These are phyloP conservation scores for Pholiota molesta DNA, from an alignment of 768 basidiomycete genomes.

Conservation along the genomic window DNA sequence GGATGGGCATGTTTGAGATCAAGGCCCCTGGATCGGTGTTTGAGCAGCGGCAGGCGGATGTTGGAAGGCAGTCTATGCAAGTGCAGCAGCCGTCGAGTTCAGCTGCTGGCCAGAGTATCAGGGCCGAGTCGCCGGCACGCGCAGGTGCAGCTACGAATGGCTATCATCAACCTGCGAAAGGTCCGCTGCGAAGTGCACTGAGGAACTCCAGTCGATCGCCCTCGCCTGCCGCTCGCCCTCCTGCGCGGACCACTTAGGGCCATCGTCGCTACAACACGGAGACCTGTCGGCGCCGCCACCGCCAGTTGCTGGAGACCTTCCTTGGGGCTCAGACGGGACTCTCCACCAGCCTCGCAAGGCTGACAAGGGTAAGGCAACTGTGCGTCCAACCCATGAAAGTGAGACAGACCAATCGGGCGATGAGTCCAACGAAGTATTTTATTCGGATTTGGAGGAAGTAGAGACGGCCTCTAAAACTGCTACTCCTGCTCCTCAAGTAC, in stretches of 20 bases:
- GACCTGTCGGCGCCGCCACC: slow-evolving; percentile 1
- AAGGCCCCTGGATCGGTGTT: slow-evolving; percentile 42
- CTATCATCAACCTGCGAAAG: slow-evolving; percentile 31
- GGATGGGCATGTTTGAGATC: slow-evolving; percentile 21
- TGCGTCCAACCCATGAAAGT: neutral
- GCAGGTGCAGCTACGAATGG: neutral
- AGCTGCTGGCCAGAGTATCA: neutral
- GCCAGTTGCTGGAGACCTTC: slow-evolving; percentile 13
- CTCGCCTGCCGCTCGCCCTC: slow-evolving; percentile 39
- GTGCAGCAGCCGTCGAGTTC: neutral
- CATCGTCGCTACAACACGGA: neutral
- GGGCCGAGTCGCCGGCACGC: neutral
- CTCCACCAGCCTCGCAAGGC: slow-evolving; percentile 12
- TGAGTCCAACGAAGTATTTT: slow-evolving; percentile 42
- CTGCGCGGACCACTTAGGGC: neutral
- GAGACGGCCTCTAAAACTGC: slow-evolving; percentile 10
- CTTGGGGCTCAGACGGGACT: slow-evolving; percentile 12
- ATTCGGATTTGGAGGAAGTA: slow-evolving; percentile 36
- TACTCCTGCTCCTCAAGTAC: neutral
- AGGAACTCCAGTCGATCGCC: slow-evolving; percentile 54
- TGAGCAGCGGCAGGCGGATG: slow-evolving; percentile 18
- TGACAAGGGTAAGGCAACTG: slow-evolving; percentile 23
- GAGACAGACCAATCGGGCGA: slow-evolving; percentile 10
- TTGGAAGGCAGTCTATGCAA: neutral
- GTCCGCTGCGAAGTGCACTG: slow-evolving; percentile 66